Base-by-base conservation (phyloP, 495 filamentous ascomycete genomes). In the Xylaria sp. region DNA sequence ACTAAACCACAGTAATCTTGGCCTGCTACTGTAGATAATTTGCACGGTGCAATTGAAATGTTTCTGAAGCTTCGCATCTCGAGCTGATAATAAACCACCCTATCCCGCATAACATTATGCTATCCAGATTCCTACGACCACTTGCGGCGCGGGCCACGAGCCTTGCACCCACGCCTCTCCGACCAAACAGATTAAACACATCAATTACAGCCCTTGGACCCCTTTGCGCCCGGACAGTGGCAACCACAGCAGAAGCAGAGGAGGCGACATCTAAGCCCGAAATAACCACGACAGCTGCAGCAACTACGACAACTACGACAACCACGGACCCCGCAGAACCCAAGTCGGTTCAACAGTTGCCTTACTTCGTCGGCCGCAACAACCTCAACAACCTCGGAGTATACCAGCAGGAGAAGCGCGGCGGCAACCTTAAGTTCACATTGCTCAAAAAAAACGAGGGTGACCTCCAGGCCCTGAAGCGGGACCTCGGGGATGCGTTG, bases 361-460 rank as follows among this genome's bases (percentile, higher is more conserved):
- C 90, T 26, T 99, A 95, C 86, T 88, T 89, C 71, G 85, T 99
- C 66, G 82, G 83, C 63, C 92, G 92, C 59, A 95, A 93, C 7
- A 79, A 75, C 11, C 90, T 89, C 26, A 89, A 91, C 65, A 88
- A 94, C 72, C 81, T 94, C 2, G 90, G 93, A 15, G 88, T 98
- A n/a, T 99, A 99, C 80, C 82, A 90, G 5, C 81, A 89, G 64
- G 80, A 80, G 67, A 95, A 95, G 81, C 85, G 89, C 24, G 93
- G 93, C 31, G 93, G 95, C 2, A 97, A 92, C 68, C 83, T 90
- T 72, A 88, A 90, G 75, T 79, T 91, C 74, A 97, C 96, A 5
- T 79, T 86, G 73, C 83, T 99, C 63, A 90, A 92, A 75, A 93
- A 92, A 80, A 87, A 93, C 48, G 89, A 93, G 70, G 96, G 96